Evolutionary conservation across 2,329 filamentous ascomycete species (phyloP).

Genomic region (Fusarium stilboides): DNA sequence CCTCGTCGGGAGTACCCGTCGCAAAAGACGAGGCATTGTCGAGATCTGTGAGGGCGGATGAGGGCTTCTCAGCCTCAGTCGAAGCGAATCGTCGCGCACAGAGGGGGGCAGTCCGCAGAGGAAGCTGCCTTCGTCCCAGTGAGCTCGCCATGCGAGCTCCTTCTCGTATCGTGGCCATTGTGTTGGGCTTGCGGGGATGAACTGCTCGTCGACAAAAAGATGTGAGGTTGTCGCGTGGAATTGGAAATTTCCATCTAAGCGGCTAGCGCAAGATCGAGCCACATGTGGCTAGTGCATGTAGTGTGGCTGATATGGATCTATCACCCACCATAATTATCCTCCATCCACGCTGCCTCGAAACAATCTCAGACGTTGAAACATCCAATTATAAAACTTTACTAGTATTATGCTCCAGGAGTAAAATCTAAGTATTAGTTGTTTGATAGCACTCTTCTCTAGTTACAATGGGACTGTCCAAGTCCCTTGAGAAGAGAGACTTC

Average conservation of each 20-base stretch:
- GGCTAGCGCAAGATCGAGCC: slow-evolving; percentile 43
- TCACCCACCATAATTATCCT: no score
- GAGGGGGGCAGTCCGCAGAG: slow-evolving; percentile 43
- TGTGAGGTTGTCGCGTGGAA: slow-evolving; percentile 44
- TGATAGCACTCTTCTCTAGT: no score
- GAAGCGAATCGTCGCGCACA: slow-evolving; percentile 62
- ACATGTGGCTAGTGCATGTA: slow-evolving; percentile 20
- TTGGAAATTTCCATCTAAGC: slow-evolving; percentile 55
- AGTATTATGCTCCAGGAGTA: no score
- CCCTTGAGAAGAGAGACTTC: no score
- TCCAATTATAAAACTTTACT: no score
- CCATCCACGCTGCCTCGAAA: no score
- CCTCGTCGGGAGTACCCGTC: slow-evolving; percentile 58
- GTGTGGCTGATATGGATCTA: slow-evolving; percentile 10
- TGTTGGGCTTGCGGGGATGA: slow-evolving; percentile 32
- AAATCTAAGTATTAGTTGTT: no score
- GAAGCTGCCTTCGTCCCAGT: slow-evolving; percentile 51
- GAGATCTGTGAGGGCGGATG: slow-evolving; percentile 62
- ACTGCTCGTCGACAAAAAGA: slow-evolving; percentile 43
- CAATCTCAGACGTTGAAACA: no score
- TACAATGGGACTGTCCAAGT: no score
- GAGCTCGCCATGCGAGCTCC: slow-evolving; percentile 56
- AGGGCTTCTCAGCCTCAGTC: slow-evolving; percentile 58
- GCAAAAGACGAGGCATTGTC: slow-evolving; percentile 66
- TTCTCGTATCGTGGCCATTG: slow-evolving; percentile 61